phyloP scores from a whole-genome alignment of 495 filamentous ascomycete species.

The Annulohypoxylon bovei region DNA sequence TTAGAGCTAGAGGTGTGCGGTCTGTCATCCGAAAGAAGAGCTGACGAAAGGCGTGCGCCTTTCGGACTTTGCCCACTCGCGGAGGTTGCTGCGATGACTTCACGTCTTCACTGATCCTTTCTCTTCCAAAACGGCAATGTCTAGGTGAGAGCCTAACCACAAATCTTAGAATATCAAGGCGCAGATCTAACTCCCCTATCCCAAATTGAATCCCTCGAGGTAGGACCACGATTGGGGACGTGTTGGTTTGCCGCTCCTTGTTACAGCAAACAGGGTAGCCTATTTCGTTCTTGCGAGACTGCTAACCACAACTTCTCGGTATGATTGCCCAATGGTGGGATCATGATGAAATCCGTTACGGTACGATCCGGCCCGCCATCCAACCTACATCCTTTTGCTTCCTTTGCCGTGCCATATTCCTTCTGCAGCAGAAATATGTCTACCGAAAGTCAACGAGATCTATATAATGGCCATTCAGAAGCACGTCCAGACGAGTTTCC shows the following conservation, averaged over 20 bases:
- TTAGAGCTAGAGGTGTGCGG: neutral
- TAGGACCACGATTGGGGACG: conserved; percentile 3
- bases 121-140: neutral
- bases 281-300: conserved; percentile 15
- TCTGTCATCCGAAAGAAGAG: neutral
- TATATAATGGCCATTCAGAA: conserved; percentile 30
- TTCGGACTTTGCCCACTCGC: conserved; percentile 1
- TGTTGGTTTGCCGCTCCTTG: conserved; percentile 14
- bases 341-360: conserved; percentile 31
- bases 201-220: conserved; percentile 26
- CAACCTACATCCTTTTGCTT: conserved; percentile 34
- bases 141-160: conserved; percentile 25
- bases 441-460: neutral
- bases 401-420: conserved; percentile 39
- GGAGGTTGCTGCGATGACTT: conserved; percentile 13
- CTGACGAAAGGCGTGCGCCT: conserved; percentile 1
- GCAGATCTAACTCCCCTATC: conserved; percentile 34
- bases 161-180: conserved; percentile 31
- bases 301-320: conserved; percentile 8
- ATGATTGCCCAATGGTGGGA: conserved; percentile 13
- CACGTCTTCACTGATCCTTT: neutral
- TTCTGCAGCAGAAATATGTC: conserved; percentile 16
- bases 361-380: conserved; percentile 36
- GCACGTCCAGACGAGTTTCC: neutral
- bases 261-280: conserved; percentile 29